Conservation (phyloP, 2,329 filamentous ascomycete species). For the Ophiosphaerella korrae region DNA sequence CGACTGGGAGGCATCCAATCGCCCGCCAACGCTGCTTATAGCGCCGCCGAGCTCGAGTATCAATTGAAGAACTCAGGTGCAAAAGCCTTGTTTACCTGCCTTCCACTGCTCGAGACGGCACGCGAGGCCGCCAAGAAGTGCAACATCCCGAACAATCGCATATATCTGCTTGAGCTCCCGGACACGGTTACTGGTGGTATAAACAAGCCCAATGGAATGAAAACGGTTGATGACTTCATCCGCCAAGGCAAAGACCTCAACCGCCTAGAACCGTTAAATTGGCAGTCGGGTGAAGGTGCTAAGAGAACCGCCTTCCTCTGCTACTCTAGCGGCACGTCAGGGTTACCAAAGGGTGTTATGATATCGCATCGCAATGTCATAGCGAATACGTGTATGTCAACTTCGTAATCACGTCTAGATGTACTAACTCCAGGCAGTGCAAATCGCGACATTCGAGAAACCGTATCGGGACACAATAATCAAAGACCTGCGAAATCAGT, state of each 20-base stretch:
- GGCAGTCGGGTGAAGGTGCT: conserved; percentile 68
- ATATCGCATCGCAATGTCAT: conserved; percentile 82
- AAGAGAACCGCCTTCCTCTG: conserved; percentile 76
- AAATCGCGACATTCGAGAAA: conserved; percentile 61
- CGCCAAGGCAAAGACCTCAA: conserved; percentile 62
- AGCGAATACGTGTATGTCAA: conserved; percentile 61
- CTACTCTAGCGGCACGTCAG: conserved; percentile 81
- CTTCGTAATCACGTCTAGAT: background rate
- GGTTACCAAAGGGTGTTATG: conserved; percentile 83
- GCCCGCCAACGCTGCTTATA: conserved; percentile 77
- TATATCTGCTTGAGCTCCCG: conserved; percentile 73
- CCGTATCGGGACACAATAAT: conserved; percentile 48
- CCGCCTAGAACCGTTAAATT: conserved; percentile 61
- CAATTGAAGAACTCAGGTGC: conserved; percentile 73
- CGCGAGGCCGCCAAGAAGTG: conserved; percentile 67
- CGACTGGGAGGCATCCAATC: conserved; percentile 74
- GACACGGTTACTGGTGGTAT: conserved; percentile 57
- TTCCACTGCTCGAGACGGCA: conserved; percentile 67
- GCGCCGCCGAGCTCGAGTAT: conserved; percentile 69
- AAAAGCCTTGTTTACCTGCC: conserved; percentile 73
- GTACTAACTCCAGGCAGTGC: conserved; percentile 49
- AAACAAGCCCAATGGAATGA: conserved; percentile 57
- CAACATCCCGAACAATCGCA: conserved; percentile 65
- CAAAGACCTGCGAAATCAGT: conserved; percentile 42
- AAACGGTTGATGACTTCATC: conserved; percentile 70